Evolutionary conservation across 352 stramenopile genomes (phyloP), one percentile per base, ranked within the genome.

Genomic region (Phytopythium kandeliae): DNA sequence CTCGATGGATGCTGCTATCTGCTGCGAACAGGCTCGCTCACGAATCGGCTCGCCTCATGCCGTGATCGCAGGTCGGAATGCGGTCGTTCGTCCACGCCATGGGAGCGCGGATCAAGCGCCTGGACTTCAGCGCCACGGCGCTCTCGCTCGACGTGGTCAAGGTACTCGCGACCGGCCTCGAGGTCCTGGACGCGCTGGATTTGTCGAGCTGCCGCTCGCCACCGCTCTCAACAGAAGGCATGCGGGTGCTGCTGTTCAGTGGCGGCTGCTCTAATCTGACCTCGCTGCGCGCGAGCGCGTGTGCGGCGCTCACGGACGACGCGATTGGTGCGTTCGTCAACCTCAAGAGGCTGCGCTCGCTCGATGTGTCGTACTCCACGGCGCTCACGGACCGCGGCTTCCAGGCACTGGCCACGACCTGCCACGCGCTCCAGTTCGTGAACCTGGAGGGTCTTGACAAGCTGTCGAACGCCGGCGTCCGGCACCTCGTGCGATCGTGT

Each of bases 211-310:
- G 76, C 35, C 45, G 31, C 1, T 53, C 33, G 6, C 63, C 63
- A 16, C 59, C 64, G 36, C 65, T 92, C 24, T 63, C 69, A 21
- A 75, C 65, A 42, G 78, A 89, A 40, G 60, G 63, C 21, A 51
- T 90, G 21, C 78, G 71, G 21, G 75, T 74, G 42, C 86, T 92
- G 42, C 76, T 90, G n/a, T 80, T 71, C 1, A 90, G 81, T 51
- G 87, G 78, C 54, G 87, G 65, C 41, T 56, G 65, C 40, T 49
- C 54, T 6, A 72, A 66, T 9, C 52, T 92, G 33, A 80, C 69
- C 5, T 66, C 62, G 22, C 54, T 88, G 19, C 84, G 86, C 56
- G 63, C 89, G 0, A 85, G 76, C 6, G 58, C 67, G 36, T 90
- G 81, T 37, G 48, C 61, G 8, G 62, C 66, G 25, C 55, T 92